Conservation (phyloP, 2,329 filamentous ascomycete genomes). For the Trichoderma sp. region DNA sequence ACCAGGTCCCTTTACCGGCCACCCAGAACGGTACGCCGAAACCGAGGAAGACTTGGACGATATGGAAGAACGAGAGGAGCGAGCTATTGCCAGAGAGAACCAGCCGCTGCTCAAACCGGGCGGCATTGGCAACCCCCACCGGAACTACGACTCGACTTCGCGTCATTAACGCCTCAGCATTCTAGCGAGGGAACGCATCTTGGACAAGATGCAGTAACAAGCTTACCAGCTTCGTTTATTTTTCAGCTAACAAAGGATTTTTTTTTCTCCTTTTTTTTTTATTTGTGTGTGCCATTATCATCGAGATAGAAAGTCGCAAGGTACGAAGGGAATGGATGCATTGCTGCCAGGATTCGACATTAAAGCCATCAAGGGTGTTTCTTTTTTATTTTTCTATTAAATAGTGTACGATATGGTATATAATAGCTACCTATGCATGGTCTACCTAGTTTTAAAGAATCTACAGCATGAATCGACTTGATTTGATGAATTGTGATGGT, state of each 20-base stretch:
- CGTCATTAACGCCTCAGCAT: background rate
- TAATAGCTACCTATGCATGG: background rate
- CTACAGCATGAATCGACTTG: background rate
- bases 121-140: conserved; percentile 50
- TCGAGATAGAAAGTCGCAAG: conserved; percentile 4
- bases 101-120: conserved; percentile 53
- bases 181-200: background rate
- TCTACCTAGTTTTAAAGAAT: background rate
- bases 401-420: conserved; percentile 14
- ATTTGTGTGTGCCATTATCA: background rate
- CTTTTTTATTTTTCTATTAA: background rate
- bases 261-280: background rate
- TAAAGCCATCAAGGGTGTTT: background rate
- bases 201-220: background rate
- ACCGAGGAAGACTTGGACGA: conserved; percentile 54
- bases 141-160: conserved; percentile 41
- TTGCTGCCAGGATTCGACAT: background rate
- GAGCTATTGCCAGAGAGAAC: conserved; percentile 52
- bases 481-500: background rate
- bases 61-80: conserved; percentile 53
- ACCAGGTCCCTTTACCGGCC: conserved; percentile 53
- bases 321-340: background rate
- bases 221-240: background rate
- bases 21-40: conserved; percentile 54
- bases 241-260: background rate